phyloP scores from a whole-genome alignment of 192 early-diverging fungal species.

The Piromyces finnis region DNA sequence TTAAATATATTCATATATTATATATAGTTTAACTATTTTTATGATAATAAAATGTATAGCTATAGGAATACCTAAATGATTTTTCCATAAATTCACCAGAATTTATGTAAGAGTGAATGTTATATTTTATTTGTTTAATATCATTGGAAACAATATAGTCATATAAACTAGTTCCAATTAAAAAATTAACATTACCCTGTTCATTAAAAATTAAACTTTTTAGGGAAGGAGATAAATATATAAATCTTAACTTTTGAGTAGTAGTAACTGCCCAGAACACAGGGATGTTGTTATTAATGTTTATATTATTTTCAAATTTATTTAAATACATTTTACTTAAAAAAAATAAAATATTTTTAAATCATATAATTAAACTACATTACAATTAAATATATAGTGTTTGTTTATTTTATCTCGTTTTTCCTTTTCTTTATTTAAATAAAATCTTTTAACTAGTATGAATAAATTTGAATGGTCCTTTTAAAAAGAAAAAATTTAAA shows the following conservation, averaged over 20 bases:
- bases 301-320: not conserved
- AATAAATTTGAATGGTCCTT: no score
- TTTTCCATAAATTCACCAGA: not conserved
- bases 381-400: no score
- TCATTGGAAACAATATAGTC: not conserved
- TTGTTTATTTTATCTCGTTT: no score
- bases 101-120: not conserved
- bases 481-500: no score
- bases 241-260: not conserved
- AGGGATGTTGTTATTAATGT: not conserved
- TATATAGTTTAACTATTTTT: no score
- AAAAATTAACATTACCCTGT: not conserved
- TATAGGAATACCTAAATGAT: not conserved
- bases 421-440: no score
- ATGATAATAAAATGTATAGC: no score
- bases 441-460: no score
- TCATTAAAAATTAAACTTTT: not conserved
- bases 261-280: not conserved
- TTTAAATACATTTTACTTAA: not conserved
- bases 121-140: not conserved
- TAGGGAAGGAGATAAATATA: not conserved
- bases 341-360: no score
- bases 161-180: not conserved
- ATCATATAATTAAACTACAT: no score
- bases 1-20: no score